A percentile compares a stretch with the other conserved stretches of the same genome.
Evolutionary conservation across 2,329 filamentous ascomycete genomes (phyloP).

Genomic region (Calonectria pseudoturangicola): DNA sequence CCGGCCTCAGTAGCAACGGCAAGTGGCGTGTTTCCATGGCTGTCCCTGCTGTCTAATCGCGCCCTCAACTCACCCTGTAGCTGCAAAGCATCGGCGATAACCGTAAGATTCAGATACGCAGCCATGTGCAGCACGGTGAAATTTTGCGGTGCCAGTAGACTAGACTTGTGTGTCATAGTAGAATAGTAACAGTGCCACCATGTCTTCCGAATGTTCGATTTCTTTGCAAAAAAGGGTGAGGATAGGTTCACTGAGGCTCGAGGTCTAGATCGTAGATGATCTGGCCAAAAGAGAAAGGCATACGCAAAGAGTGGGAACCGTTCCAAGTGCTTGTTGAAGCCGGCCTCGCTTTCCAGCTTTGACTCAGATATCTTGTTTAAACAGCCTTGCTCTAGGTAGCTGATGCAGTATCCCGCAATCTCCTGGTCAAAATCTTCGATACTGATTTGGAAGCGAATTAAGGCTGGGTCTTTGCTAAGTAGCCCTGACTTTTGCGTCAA

Average conservation of each 20-base stretch:
- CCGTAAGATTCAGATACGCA: neutral
- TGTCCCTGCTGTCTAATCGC: neutral
- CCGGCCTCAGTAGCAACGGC: conserved; percentile 7
- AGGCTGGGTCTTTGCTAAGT: neutral
- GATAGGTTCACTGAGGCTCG: neutral
- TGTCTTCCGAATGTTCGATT: conserved; percentile 5
- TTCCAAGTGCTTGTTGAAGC: conserved; percentile 15
- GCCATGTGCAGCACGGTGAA: conserved; percentile 13
- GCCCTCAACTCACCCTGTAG: neutral
- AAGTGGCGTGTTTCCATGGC: conserved; percentile 1
- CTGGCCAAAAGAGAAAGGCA: conserved; percentile 13
- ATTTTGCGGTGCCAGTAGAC: neutral
- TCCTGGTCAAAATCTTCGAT: conserved; percentile 1
- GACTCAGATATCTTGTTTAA: conserved; percentile 10
- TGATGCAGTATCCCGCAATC: neutral
- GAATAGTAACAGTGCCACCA: conserved; percentile 21
- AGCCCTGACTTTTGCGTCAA: neutral
- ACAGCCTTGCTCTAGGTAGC: conserved; percentile 3
- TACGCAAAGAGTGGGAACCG: conserved; percentile 2
- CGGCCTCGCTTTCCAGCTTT: neutral
- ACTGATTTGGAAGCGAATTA: conserved; percentile 7
- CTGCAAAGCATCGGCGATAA: neutral
- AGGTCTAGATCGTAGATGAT: neutral
- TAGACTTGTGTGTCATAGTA: neutral
- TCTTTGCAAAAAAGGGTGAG: conserved; percentile 4